Conservation (phyloP, 768 basidiomycete species). For the Boletellus ananas region DNA sequence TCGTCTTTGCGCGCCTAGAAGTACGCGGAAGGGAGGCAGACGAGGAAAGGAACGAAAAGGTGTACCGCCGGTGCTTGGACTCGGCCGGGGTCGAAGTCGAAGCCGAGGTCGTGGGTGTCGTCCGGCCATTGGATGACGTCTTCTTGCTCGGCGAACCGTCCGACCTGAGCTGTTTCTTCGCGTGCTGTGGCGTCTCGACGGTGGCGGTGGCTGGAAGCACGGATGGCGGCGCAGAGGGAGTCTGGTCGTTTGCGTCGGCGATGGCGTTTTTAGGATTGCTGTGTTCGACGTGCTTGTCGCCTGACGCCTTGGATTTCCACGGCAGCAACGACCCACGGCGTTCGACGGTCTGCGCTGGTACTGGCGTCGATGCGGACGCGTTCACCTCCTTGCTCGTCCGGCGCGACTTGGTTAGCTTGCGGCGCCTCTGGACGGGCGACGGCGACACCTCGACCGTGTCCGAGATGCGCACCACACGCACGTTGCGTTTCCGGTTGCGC, state of each 20-base stretch:
- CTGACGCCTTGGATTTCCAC: constrained; percentile 18
- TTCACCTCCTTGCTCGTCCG: constrained; percentile 1
- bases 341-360: constrained; percentile 1
- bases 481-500: constrained; percentile 15
- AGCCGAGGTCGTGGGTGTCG: not conserved
- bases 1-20: constrained; percentile 18
- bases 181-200: not conserved
- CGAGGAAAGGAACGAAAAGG: constrained; percentile 23
- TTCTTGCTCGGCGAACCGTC: not conserved
- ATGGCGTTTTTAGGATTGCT: not conserved
- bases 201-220: not conserved
- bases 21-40: constrained; percentile 14
- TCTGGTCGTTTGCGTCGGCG: not conserved
- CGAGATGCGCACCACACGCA: constrained; percentile 25
- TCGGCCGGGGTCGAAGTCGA: not conserved
- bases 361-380: too few relatives aligned
- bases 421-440: constrained; percentile 7
- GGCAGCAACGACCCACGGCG: constrained; percentile 19
- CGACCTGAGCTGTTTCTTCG: not conserved
- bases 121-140: not conserved
- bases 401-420: constrained; percentile 24
- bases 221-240: not conserved
- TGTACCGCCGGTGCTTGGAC: constrained; percentile 16
- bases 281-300: not conserved
- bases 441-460: constrained; percentile 23